Conservation (phyloP, 805 yeast species). For the Yamadazyma endophytica region DNA sequence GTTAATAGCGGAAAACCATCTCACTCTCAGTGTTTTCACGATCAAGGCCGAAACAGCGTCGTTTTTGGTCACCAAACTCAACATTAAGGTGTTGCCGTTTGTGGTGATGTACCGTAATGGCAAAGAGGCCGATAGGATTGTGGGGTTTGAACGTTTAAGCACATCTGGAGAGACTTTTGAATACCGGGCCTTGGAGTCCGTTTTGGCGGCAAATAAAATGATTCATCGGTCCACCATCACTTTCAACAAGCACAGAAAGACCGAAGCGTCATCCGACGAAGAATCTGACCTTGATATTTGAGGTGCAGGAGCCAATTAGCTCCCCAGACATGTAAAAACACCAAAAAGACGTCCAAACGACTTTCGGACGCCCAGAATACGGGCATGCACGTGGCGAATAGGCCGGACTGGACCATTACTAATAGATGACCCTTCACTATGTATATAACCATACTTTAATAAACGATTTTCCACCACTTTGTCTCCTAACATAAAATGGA, state of each 20-base stretch:
- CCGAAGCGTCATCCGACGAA: no score
- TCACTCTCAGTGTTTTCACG: slow-evolving; percentile 48
- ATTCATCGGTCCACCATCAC: slow-evolving; percentile 16
- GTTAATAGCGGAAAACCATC: slow-evolving; percentile 53
- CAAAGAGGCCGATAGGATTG: slow-evolving; percentile 51
- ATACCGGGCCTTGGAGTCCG: slow-evolving; percentile 44
- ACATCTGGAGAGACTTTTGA: slow-evolving; percentile 43
- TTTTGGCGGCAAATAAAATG: slow-evolving; percentile 13
- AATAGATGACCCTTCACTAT: no score
- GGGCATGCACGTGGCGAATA: no score
- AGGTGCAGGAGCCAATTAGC: no score
- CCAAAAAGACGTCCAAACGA: no score
- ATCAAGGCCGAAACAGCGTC: slow-evolving; percentile 66
- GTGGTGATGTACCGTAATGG: slow-evolving; percentile 61
- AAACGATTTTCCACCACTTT: background rate
- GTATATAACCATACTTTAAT: background rate
- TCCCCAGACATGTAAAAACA: no score
- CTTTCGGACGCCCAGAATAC: no score
- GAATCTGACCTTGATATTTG: slow-evolving; percentile 13
- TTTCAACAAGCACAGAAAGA: slow-evolving; percentile 1
- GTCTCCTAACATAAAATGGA: background rate
- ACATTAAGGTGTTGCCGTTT: slow-evolving; percentile 67
- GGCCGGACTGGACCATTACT: no score
- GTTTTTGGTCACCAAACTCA: slow-evolving; percentile 61
- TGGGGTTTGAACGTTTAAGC: slow-evolving; percentile 67